Evolutionary conservation across 2,329 filamentous ascomycete species (phyloP), one percentile per base, ranked within the genome.

Genomic region (Metarhizium rileyi): DNA sequence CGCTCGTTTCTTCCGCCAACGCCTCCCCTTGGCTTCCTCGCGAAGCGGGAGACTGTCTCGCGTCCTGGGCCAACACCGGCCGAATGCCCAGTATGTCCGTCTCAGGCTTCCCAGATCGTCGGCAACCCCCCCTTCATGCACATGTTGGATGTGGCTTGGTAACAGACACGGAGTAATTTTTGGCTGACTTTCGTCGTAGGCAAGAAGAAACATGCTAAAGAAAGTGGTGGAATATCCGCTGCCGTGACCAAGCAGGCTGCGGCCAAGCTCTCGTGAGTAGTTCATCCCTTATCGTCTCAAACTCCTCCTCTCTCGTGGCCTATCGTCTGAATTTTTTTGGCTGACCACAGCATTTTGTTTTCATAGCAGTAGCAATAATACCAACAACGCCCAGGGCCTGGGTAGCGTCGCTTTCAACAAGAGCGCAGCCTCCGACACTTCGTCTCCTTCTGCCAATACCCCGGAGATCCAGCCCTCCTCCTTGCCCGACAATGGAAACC

Each of bases 141-240:
- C 16, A 14, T 10, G 16, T 16, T 9, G 35, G 35, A 38, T 3
- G 8, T 5, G 16, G 20, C n/a, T 25, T 5, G 22, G 16, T 2
- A 23, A 4, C 8, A 3, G 14, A 42, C 4, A 14, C 18, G 38
- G 25, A 25, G 20, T 22, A n/a, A 12, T 42, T 25, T 2, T 5
- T 18, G 22, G 36, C 38, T 48, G 42, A 44, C 44, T 14, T 14
- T 30, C 9, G 8, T 14, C 28, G 30, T 18, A 52, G 50, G 45
- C 52, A 76, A 76, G 69, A 77, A 68, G 64, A 78, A 76, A 67
- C 66, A 77, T 75, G 74, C 70, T 62, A 77, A 70, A 72, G 73
- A 77, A 59, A 66, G 65, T 60, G 71, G 73, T 59, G 71, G 73
- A 57, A 74, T 77, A 59, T 69, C 72, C 57, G 73, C 74, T 44